Conservation (phyloP, 106 monocot species). For the Dendrobium officinale region DNA sequence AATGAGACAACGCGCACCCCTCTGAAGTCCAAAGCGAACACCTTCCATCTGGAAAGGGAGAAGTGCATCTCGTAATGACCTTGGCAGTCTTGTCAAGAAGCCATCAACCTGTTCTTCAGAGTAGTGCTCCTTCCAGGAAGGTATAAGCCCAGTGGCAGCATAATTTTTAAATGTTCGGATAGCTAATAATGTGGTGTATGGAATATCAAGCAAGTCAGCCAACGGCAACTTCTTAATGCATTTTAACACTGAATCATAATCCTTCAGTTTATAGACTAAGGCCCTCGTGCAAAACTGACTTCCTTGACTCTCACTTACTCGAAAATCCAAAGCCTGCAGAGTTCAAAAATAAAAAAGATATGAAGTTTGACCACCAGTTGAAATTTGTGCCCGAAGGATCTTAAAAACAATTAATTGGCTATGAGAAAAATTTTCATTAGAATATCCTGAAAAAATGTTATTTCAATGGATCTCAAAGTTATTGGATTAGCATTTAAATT, state of each 20-base stretch:
- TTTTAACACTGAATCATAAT: constrained; percentile 47
- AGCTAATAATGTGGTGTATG: constrained; percentile 56
- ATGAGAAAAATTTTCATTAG: no score
- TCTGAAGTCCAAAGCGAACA: constrained; percentile 66
- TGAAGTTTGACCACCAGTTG: background rate
- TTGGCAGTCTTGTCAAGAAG: constrained; percentile 47
- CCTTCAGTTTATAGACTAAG: constrained; percentile 43
- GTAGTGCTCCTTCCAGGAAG: constrained; percentile 44
- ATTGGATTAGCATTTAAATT: no score
- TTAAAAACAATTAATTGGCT: no score
- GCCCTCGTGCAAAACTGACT: constrained; percentile 18
- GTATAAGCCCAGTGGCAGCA: constrained; percentile 34
- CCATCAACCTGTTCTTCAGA: constrained; percentile 62
- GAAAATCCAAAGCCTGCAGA: constrained; percentile 38
- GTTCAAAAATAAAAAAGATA: background rate
- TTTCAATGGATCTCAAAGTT: no score
- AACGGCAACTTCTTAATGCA: constrained; percentile 50
- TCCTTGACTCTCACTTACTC: constrained; percentile 36
- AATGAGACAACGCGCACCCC: constrained; percentile 88
- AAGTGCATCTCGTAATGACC: constrained; percentile 39
- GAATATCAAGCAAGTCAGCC: constrained; percentile 61
- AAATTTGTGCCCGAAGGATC: no score
- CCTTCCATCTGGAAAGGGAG: constrained; percentile 94
- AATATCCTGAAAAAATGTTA: no score
- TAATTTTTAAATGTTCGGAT: constrained; percentile 49